Evolutionary conservation across 371 early-diverging fungal species (phyloP).

Genomic region (Blakeslea trispora): DNA sequence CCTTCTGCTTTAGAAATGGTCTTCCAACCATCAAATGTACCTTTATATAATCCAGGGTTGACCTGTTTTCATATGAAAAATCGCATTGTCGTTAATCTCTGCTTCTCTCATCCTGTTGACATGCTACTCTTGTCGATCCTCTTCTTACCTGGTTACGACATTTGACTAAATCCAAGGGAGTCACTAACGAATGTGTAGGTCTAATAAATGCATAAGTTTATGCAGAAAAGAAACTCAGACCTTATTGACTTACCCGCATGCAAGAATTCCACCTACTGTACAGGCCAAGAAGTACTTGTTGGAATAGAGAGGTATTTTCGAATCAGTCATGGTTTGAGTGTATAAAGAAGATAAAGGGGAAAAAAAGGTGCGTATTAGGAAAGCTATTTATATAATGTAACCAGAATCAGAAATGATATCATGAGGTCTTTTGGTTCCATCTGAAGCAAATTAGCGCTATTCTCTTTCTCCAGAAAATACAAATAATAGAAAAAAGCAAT

Average conservation of each 20-base stretch:
- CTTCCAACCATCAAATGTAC: conserved; percentile 69
- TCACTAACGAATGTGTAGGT: conserved; percentile 67
- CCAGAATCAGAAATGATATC: no score
- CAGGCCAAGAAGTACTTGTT: conserved; percentile 50
- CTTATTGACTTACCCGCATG: conserved; percentile 42
- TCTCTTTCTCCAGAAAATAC: no score
- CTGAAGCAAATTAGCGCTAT: no score
- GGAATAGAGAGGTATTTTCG: conserved; percentile 42
- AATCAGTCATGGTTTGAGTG: conserved; percentile 2
- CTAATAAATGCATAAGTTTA: conserved; percentile 27
- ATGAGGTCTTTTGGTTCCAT: no score
- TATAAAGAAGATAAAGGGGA: no score
- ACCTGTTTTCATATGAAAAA: conserved; percentile 23
- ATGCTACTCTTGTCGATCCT: background rate
- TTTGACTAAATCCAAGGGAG: conserved; percentile 77
- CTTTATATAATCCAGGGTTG: conserved; percentile 68
- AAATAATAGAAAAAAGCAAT: no score
- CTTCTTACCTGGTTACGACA: conserved; percentile 62
- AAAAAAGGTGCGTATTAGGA: no score
- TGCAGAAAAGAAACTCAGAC: background rate
- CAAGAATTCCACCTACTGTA: conserved; percentile 63
- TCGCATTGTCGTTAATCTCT: background rate
- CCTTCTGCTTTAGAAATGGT: conserved; percentile 71
- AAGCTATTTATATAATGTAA: no score
- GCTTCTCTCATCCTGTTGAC: background rate